Base-by-base conservation (phyloP, 2,329 filamentous ascomycete genomes). In the Colletotrichum zoysiae region DNA sequence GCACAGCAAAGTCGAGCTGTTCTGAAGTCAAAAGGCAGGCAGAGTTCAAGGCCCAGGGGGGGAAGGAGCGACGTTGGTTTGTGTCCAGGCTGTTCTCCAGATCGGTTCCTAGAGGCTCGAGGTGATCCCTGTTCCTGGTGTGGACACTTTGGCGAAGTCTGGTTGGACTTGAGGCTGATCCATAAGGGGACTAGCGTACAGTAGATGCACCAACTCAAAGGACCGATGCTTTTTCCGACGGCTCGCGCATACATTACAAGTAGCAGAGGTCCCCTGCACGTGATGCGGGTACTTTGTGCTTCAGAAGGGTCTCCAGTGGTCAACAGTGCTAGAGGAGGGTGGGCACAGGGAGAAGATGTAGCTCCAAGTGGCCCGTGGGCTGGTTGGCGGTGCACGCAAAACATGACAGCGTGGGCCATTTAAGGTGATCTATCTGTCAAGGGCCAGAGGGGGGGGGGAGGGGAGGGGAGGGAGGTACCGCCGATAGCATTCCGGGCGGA, bases 71-170 rank as follows among this genome's bases (percentile, higher is more conserved):
- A 67, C 67, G 67, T 72, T 70, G 48, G 26, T n/a, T 69, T 73
- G 42, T 71, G 67, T 73, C 70, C 67, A 70, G 70, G 67, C 70
- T 73, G 70, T 69, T 72, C 70, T 73, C 67, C 67, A 73, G 62
- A 71, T 70, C 59, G 60, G 50, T 71, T 66, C 53, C 57, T 56
- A 57, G 57, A 67, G 50, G 58, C 57, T 56, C 51, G 57, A 67
- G 50, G 58, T 63, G 48, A 73, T 61, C 73, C 73, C 73, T 74
- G 73, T 71, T 58, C 61, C 70, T 67, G 71, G 67, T 73, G 62
- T 74, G 72, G 74, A 75, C 74, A 75, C 74, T 67, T 70, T 74
- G 69, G 64, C 71, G 64, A 73, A 61, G 60, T 72, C 60, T 73
- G 69, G 69, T 69, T 69, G 65, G 66, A 65, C n/a, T 72, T 65